A percentile compares a stretch with the other conserved stretches of the same genome.
phyloP scores from a whole-genome alignment of 495 filamentous ascomycete species.

The Penicillium daleae region DNA sequence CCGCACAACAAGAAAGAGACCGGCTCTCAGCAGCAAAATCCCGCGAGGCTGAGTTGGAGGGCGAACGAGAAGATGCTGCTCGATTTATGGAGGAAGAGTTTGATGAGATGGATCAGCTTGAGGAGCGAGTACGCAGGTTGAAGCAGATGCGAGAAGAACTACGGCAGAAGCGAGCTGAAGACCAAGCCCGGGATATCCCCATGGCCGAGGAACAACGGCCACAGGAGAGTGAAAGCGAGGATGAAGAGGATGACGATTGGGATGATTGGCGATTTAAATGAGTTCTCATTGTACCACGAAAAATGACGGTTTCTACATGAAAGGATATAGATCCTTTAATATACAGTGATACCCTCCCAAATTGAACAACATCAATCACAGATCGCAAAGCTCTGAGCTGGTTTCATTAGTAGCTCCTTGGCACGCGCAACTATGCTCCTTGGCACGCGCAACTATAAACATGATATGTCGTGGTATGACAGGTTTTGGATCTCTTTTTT shows the following conservation, averaged over 20 bases:
- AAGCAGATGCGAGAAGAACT: slow-evolving; percentile 70
- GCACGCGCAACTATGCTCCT: not conserved
- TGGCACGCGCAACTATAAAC: not conserved
- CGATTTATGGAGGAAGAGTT: slow-evolving; percentile 84
- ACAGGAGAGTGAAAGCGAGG: slow-evolving; percentile 36
- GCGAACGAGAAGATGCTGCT: slow-evolving; percentile 84
- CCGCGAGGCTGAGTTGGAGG: slow-evolving; percentile 69
- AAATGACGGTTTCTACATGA: slow-evolving; percentile 14
- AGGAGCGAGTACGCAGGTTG: slow-evolving; percentile 74
- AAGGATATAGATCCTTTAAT: slow-evolving; percentile 34
- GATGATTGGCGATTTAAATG: slow-evolving; percentile 70
- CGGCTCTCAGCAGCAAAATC: slow-evolving; percentile 46
- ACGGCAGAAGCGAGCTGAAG: slow-evolving; percentile 46
- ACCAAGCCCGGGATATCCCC: slow-evolving; percentile 42
- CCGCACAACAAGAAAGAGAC: slow-evolving; percentile 63
- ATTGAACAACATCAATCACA: slow-evolving; percentile 18
- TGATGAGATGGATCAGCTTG: slow-evolving; percentile 91
- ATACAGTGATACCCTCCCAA: slow-evolving; percentile 50
- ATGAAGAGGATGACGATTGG: slow-evolving; percentile 57
- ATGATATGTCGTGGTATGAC: not conserved
- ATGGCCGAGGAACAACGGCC: slow-evolving; percentile 29
- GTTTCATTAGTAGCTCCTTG: not conserved
- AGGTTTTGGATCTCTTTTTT: not conserved
- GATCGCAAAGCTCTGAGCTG: not conserved
- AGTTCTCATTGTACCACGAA: slow-evolving; percentile 24